A percentile compares a stretch with the other conserved stretches of the same genome.
These are phyloP conservation scores for Paramecium sonneborni DNA, from an alignment of 73 alveolate species.

Conservation along the genomic window DNA sequence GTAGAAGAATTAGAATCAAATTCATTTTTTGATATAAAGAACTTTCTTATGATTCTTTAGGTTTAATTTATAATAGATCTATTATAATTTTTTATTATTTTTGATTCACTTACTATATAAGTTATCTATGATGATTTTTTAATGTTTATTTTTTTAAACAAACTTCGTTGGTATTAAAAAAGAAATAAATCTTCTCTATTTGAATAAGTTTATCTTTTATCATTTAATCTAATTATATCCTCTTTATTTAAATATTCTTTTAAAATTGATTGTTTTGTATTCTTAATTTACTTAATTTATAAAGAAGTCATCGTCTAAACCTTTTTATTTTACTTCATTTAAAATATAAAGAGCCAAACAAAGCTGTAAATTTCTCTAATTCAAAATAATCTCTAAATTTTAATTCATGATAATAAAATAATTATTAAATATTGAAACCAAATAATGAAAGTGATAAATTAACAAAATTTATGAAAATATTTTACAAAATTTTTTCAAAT, in stretches of 20 bases:
- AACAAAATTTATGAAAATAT: neutral
- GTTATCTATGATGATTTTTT: constrained; percentile 8
- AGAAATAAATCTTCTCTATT: constrained; percentile 10
- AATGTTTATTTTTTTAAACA: neutral
- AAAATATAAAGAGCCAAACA: neutral
- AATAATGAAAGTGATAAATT: neutral
- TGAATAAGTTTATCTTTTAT: neutral
- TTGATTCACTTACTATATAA: neutral
- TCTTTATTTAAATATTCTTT: constrained; percentile 47
- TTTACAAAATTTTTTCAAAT: neutral
- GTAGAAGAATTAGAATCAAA: constrained; percentile 17
- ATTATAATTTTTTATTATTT: neutral
- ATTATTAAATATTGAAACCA: neutral
- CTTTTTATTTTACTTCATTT: neutral
- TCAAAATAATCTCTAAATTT: constrained; percentile 13
- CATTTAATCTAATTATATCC: neutral
- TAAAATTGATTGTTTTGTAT: neutral
- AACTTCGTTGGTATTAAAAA: neutral
- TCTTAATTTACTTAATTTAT: neutral
- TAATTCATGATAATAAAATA: neutral
- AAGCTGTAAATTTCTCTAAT: neutral
- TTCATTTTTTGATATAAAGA: neutral
- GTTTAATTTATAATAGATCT: neutral
- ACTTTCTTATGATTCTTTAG: neutral
- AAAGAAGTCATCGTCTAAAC: neutral